Evolutionary conservation across 371 early-diverging fungal genomes (phyloP), one percentile per base, ranked within the genome.

Genomic region (Lichtheimia ornata): DNA sequence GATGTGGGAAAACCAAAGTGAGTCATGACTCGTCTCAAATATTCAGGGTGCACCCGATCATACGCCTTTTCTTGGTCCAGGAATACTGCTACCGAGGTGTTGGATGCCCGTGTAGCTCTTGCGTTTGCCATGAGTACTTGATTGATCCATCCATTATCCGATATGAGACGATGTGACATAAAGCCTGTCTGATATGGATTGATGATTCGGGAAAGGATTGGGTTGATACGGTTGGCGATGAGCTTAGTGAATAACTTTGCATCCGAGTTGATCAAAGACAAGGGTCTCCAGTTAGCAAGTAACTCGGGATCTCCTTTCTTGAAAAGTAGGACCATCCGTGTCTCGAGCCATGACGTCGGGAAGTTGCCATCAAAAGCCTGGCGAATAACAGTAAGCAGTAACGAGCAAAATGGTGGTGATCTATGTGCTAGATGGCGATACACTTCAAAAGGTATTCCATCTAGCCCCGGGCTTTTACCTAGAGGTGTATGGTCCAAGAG

Each of bases 231-330:
- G 6, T 56, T 66, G 1, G 67, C 60, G 4, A 67, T 15, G 14
- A 57, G 40, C 28, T 59, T 58, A 2, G 64, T 64, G 55, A 58
- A 64, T 1, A 64, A 2, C 49, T 64, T 64, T 0, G 58, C 58
- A 40, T 64, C 64, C 0, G 53, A 15, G 20, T 65, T 60, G 17
- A 65, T 59, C 3, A 65, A n/a, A 2, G 65, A 68, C 0, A 73
- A 58, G 1, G 70, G 70, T 5, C 70, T 22, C 66, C 68, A 70
- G 50, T 70, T 78, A 0, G 43, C 11, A 12, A 73, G 50, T 0
- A 49, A 52, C 1, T 22, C 14, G 0, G 72, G 56, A 14, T 71
- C 69, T 0, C 78, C 74, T 43, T 58, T 72, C 71, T 57, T 78
- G 64, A 51, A 71, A 2, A 72, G 59, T 1, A 74, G 41, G 0